These are phyloP conservation scores for Elymus sibiricus DNA, from an alignment of 176 grass and related monocot species.

Conservation along the genomic window DNA sequence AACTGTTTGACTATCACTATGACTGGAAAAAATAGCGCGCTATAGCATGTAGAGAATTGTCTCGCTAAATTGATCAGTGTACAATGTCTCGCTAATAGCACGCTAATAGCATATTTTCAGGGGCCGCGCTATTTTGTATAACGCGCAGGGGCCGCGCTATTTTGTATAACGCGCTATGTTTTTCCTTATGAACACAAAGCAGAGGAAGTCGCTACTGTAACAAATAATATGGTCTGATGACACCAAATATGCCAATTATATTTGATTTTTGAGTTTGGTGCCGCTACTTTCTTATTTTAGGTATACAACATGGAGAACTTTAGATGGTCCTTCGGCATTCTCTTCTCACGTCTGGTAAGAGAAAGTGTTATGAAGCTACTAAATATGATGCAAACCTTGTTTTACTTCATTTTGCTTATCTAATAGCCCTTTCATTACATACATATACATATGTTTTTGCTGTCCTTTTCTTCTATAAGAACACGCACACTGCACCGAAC, in stretches of 20 bases:
- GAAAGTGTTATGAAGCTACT: background rate
- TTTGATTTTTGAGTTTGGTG: background rate
- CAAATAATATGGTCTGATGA: conserved; percentile 14
- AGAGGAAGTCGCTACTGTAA: background rate
- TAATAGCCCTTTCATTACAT: background rate
- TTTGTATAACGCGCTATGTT: no score
- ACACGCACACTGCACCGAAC: background rate
- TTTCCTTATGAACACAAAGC: conserved; percentile 8
- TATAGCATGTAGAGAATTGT: no score
- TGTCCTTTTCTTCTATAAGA: conserved; percentile 9
- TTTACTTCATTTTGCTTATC: conserved; percentile 3
- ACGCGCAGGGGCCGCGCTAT: no score
- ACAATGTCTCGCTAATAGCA: no score
- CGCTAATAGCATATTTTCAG: no score
- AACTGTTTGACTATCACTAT: background rate
- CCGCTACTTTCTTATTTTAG: conserved; percentile 42
- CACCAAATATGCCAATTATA: background rate
- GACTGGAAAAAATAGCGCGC: no score
- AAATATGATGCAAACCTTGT: conserved; percentile 9
- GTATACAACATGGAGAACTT: conserved; percentile 92
- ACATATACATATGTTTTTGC: background rate
- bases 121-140: no score
- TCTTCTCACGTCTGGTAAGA: conserved; percentile 96
- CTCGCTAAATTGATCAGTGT: no score
- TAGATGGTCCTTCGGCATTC: conserved; percentile 97